Conservation (phyloP, 768 basidiomycete genomes). For the Termitomyces sp. region DNA sequence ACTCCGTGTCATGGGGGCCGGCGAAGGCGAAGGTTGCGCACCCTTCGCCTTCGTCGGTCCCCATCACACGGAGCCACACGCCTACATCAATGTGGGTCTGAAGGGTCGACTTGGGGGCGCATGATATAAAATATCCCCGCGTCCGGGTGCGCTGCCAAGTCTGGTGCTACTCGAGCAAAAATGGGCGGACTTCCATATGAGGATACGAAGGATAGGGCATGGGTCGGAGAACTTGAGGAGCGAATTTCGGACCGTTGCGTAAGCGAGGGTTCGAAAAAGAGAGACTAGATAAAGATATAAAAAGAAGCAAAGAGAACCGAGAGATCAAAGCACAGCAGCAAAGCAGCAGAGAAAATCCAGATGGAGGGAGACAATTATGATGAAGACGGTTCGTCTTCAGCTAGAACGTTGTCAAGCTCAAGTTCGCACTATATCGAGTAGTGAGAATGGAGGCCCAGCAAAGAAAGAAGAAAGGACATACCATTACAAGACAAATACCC, state of each 20-base stretch:
- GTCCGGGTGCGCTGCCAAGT: neutral
- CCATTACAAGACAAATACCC: too few species aligned
- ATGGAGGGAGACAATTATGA: too few species aligned
- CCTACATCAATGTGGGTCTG: neutral
- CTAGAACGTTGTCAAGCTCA: too few species aligned
- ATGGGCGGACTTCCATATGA: neutral
- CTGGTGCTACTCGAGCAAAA: neutral
- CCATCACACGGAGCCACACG: neutral
- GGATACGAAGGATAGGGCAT: neutral
- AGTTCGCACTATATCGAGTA: too few species aligned
- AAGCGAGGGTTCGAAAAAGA: neutral
- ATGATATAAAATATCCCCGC: slow-evolving; percentile 3
- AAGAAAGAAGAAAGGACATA: too few species aligned
- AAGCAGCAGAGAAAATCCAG: too few species aligned
- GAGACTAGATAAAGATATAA: neutral
- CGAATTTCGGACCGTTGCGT: neutral
- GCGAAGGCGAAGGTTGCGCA: neutral
- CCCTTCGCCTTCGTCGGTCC: slow-evolving; percentile 2
- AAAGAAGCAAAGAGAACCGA: neutral
- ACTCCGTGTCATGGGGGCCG: neutral
- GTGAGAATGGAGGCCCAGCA: too few species aligned
- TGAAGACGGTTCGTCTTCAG: too few species aligned
- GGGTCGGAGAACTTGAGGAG: neutral
- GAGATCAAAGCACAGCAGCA: too few species aligned
- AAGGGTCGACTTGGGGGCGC: neutral